Evolutionary conservation across 495 filamentous ascomycete genomes (phyloP), one percentile per base, ranked within the genome.

Genomic region (Trichoderma erinaceum): DNA sequence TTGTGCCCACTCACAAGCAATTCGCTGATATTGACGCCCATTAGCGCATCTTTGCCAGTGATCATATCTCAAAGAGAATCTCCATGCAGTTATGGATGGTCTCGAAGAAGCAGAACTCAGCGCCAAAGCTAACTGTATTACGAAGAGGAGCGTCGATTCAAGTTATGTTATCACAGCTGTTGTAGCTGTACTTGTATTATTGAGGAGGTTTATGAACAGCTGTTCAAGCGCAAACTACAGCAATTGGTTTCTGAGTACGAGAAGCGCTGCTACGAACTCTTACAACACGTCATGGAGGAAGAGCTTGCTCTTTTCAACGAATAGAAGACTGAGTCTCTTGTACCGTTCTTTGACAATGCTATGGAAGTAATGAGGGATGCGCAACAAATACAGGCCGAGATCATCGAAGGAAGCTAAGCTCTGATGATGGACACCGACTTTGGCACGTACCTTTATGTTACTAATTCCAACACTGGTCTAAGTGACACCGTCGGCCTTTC

Each of bases 331-430:
- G 82, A 38, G 0, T 38, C 83, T 69, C 82, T 96, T 21, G 81
- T 81, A 67, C 82, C 83, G 41, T 91, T 85, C 73, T 82, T 90
- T 68, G 81, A 93, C 70, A 91, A 97, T 73, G 84, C 86, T 23
- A 78, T 90, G 35, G 77, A 82, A 41, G 82, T 88, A 70, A 79
- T 92, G 68, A 73, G 78, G 48, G 74, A 76, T 10, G 85, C 83
- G 16, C 83, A 88, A 69, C 79, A 86, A 66, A 76, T 83, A 71
- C 84, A 88, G 21, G 80, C 82, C 65, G 84, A 84, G 68, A 89
- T 93, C 69, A 81, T 97, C 46, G 93, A 97, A 78, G 92, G 92
- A 67, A 89, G 90, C n/a, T 41, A 66, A 16, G 91, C 92, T n/a
- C 79, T 93, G 65, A 90, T 80, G 71, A 69, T 81, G 50, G 77